Evolutionary conservation across 2,329 filamentous ascomycete genomes (phyloP), one percentile per base, ranked within the genome.

Genomic region (Botrytis cinerea): DNA sequence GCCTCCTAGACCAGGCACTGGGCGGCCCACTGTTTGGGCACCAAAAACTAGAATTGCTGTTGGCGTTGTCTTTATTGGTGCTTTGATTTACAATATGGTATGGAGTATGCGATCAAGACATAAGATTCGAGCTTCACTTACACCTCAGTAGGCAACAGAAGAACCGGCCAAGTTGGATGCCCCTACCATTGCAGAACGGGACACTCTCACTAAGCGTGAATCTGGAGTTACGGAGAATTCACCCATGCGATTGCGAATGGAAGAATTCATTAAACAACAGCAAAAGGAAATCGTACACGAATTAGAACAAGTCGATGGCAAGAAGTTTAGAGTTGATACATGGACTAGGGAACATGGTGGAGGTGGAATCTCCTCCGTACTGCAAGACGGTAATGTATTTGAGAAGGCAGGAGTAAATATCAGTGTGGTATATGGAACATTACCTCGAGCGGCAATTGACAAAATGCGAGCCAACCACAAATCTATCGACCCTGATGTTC

Each of bases 331-430:
- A 74, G 86, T 90, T 74, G 96, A 99, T 84, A 91, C 92, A 77
- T 99, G 96, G 96, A 87, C 90, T 75, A 90, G 96, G 70, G 91
- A 93, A 73, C 91, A 94, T 81, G 96, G 96, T 71, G 96, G 96
- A 60, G 96, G 96, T 73, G 96, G 96, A 77, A 95, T 95, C 78
- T 97, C 94, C 25, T 97, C 95, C 83, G 95, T 99, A 57, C 86
- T 99, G 28, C 96, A 99, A 83, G 94, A 98, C 77, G 95, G 96
- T 78, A 95, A 97, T 75, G 94, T 98, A 69, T 99, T 99, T 80
- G 96, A 99, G 83, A 99, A 99, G 84, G 96, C 93, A 62, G 96
- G 96, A 45, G 94, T 98, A 74, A 97, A 97, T 80, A 95, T 95
- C 80, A 97, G 93, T 73, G 90, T 98, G 75, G 96, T 99, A 68